Conservation (phyloP, 2,329 filamentous ascomycete species). For the Xylariaceae sp. region DNA sequence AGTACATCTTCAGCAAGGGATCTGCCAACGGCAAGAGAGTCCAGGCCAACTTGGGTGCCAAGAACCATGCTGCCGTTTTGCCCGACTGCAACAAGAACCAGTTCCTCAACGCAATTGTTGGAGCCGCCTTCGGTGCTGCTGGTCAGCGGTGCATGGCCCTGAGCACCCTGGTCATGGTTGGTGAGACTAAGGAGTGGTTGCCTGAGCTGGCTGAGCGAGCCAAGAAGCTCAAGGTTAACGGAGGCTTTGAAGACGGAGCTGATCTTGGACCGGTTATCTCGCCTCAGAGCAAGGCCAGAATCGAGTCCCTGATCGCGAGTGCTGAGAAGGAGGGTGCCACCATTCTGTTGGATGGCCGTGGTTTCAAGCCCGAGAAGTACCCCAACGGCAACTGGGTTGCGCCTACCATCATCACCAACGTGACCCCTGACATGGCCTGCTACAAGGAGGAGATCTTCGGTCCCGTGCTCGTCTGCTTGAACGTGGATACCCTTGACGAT, state of each 20-base stretch:
- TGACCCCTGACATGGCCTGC: constrained; percentile 75
- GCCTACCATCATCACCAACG: constrained; percentile 76
- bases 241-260: constrained; percentile 73
- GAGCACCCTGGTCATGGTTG: constrained; percentile 76
- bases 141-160: constrained; percentile 85
- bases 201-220: constrained; percentile 71
- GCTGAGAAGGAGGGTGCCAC: constrained; percentile 77
- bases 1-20: constrained; percentile 76
- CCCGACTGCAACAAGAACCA: constrained; percentile 90
- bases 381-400: constrained; percentile 82
- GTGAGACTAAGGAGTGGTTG: constrained; percentile 80
- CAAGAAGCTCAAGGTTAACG: constrained; percentile 67
- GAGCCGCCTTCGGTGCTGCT: constrained; percentile 78
- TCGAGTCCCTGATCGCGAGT: constrained; percentile 68
- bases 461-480: constrained; percentile 75
- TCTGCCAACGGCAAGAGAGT: constrained; percentile 84
- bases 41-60: constrained; percentile 81
- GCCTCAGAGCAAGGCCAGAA: constrained; percentile 71
- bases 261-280: constrained; percentile 81
- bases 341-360: constrained; percentile 75
- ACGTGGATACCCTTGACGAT: constrained; percentile 71
- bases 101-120: constrained; percentile 76
- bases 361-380: constrained; percentile 70
- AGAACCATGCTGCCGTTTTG: constrained; percentile 81
- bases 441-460: constrained; percentile 84